Base-by-base conservation (phyloP, 768 basidiomycete species). In the Tephrocybe rancida region DNA sequence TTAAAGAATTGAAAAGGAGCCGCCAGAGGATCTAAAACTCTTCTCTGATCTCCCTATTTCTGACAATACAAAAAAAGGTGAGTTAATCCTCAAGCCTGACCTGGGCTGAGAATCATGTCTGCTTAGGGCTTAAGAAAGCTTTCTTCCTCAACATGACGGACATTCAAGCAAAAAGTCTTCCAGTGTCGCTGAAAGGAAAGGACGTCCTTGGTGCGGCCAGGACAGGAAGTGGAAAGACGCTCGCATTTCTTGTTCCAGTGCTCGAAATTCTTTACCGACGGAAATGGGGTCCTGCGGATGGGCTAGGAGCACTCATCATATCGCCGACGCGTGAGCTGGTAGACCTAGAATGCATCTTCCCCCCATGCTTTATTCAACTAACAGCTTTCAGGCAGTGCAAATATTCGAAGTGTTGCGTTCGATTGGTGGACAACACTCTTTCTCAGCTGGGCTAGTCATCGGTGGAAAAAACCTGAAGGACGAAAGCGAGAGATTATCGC, bases 391-490 rank as follows among this genome's bases (percentile, higher is more conserved):
- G 93, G 96, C 96, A 1, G 91, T 98, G 16, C 97, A 99, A 77
- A 99, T 98, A 54, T 99, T 98, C 66, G 93, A 96, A 42, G 95
- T 98, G 6, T 70, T 99, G 25, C 84, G 93, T n/a, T 88, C 90
- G 37, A 90, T 98, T 54, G 97, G 97, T 2, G 87, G 88, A 41
- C 87, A 87, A 62, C 96, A 99, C 63, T 78, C 81, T 16, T 96
- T 98, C 70, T 96, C 93, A 5, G 96, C 96, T 0, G 96, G 95
- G 0, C 74, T 98, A 11, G 88, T 98, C 16, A 99, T 99, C 38
- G 96, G 96, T 5, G 96, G 96, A 41, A 99, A 98, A 77, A 93
- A 87, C 61, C 68, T 98, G 44, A 95, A 94, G 66, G 95, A 96
- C 56, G 96, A 99, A 68, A 78, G 84, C 32, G 95, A 95, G 19